Evolutionary conservation across 2,329 filamentous ascomycete species (phyloP).

Genomic region (Chalaropsis ovoidea): DNA sequence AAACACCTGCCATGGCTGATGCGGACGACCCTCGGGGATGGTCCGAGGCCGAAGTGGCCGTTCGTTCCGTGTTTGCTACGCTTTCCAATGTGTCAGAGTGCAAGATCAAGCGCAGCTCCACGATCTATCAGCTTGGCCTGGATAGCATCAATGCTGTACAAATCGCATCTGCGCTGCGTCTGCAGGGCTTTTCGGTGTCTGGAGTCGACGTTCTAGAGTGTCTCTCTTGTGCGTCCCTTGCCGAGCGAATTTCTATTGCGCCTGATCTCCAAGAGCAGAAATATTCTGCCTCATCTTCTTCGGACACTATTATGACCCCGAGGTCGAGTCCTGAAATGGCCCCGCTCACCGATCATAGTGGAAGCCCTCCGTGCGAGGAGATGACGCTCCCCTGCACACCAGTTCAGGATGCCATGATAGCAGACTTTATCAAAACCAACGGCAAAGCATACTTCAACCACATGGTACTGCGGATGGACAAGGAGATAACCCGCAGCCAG

Average conservation of each 20-base stretch:
- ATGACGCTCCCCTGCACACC: constrained; percentile 50
- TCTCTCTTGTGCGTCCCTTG: constrained; percentile 28
- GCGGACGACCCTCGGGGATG: constrained; percentile 32
- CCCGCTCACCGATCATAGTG: neutral
- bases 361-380: neutral
- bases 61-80: constrained; percentile 48
- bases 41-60: constrained; percentile 41
- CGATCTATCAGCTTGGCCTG: constrained; percentile 78
- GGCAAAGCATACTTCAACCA: constrained; percentile 69
- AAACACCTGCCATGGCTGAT: neutral
- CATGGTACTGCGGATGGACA: constrained; percentile 44
- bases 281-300: neutral
- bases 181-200: constrained; percentile 47
- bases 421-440: constrained; percentile 57
- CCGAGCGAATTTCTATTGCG: neutral
- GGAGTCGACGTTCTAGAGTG: constrained; percentile 60
- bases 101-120: constrained; percentile 50
- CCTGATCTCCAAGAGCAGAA: neutral
- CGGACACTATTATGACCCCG: constrained; percentile 8
- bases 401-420: constrained; percentile 69
- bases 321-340: constrained; percentile 15
- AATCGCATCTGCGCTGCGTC: constrained; percentile 57
- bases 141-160: constrained; percentile 85
- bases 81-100: constrained; percentile 45
- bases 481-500: constrained; percentile 32